phyloP scores from a whole-genome alignment of 139 green algal species.

The Chlamydomonas urium region DNA sequence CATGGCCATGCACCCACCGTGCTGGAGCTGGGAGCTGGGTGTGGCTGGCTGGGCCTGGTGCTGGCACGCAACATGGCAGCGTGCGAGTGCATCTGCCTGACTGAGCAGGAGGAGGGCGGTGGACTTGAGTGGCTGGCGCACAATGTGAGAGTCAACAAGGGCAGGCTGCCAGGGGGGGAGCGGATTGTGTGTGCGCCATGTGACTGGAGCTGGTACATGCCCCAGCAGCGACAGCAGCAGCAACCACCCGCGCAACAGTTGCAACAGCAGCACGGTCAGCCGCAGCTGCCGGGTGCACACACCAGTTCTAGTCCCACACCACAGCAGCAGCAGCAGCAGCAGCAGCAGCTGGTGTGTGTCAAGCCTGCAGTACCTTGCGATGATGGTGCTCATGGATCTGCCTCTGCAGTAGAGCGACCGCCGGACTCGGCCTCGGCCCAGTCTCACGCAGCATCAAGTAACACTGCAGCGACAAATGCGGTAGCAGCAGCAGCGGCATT shows the following conservation, averaged over 20 bases:
- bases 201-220: conserved; percentile 25
- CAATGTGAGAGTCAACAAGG: conserved; percentile 34
- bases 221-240: background rate
- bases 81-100: conserved; percentile 31
- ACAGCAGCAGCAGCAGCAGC: background rate
- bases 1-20: conserved; percentile 12
- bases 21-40: conserved; percentile 56
- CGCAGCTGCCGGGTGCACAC: background rate
- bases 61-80: conserved; percentile 49
- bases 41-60: conserved; percentile 46
- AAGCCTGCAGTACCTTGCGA: background rate
- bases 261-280: background rate
- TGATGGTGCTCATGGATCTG: too few species aligned
- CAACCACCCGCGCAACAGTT: background rate
- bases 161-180: background rate
- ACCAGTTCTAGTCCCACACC: background rate
- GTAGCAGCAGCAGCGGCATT: too few species aligned
- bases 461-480: too few species aligned
- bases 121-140: conserved; percentile 36
- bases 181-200: background rate
- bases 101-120: conserved; percentile 35
- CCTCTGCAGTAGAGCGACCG: too few species aligned
- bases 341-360: background rate
- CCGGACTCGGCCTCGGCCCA: too few species aligned
- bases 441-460: too few species aligned